phyloP scores from a whole-genome alignment of 352 stramenopile genomes.

The Plasmopara muralis region DNA sequence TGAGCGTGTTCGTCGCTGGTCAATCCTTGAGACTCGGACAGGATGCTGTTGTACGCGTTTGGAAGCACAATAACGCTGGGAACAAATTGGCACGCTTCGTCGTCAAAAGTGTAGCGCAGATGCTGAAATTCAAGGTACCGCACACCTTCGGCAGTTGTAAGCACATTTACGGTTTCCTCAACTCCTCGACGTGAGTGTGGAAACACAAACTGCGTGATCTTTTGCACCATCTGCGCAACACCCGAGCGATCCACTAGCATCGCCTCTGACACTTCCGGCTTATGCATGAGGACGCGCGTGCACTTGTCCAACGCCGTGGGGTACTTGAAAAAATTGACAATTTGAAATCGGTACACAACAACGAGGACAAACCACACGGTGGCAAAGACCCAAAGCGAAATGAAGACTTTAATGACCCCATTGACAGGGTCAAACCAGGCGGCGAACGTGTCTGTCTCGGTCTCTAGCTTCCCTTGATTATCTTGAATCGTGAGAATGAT shows the following conservation, averaged over 20 bases:
- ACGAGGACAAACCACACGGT: conserved; percentile 44
- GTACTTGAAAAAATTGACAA: conserved; percentile 63
- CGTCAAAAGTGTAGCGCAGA: conserved; percentile 52
- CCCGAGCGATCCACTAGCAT: conserved; percentile 55
- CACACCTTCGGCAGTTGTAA: conserved; percentile 26
- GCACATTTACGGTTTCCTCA: conserved; percentile 46
- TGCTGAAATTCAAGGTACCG: conserved; percentile 57
- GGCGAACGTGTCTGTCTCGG: conserved; percentile 29
- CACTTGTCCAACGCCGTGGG: conserved; percentile 33
- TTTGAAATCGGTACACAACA: conserved; percentile 34
- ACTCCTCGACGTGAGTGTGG: conserved; percentile 34
- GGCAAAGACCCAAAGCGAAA: conserved; percentile 48
- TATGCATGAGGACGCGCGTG: conserved; percentile 52
- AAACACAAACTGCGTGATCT: conserved; percentile 44
- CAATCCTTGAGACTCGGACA: conserved; percentile 42
- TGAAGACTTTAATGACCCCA: conserved; percentile 55
- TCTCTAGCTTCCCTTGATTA: conserved; percentile 41
- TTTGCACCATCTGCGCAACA: conserved; percentile 44
- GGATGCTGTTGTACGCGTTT: conserved; percentile 42
- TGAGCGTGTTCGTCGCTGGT: conserved; percentile 27
- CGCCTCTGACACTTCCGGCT: conserved; percentile 46
- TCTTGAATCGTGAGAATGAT: conserved; percentile 49
- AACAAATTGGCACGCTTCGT: conserved; percentile 40
- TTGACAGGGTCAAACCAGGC: conserved; percentile 47
- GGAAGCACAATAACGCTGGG: conserved; percentile 41